Conservation (phyloP, 345 rosid genomes). For the Brassica juncea region DNA sequence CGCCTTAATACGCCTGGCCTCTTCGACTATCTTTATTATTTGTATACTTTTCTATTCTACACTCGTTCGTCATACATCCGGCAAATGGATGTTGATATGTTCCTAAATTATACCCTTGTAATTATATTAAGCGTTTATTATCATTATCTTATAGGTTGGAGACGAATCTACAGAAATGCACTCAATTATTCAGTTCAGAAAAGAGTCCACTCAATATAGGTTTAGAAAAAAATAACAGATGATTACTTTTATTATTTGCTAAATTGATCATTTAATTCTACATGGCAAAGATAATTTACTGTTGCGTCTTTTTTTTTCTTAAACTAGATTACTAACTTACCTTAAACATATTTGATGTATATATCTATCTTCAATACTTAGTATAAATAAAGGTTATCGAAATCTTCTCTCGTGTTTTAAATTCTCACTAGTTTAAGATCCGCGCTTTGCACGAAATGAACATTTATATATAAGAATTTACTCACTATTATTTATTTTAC, state of each 20-base stretch:
- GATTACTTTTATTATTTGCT: neutral
- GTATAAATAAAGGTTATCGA: no score
- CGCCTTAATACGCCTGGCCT: neutral
- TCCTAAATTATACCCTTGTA: slow-evolving; percentile 17
- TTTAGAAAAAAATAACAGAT: neutral
- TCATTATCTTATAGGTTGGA: slow-evolving; percentile 21
- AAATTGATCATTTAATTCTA: neutral
- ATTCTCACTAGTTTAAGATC: no score
- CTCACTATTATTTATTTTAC: no score
- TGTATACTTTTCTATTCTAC: slow-evolving; percentile 6
- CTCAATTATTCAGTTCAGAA: slow-evolving; percentile 2
- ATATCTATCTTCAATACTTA: no score
- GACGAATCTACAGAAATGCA: slow-evolving; percentile 12
- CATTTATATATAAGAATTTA: no score
- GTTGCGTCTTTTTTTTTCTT: neutral
- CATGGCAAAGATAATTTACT: neutral
- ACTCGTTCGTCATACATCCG: slow-evolving; percentile 31
- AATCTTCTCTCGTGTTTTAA: no score
- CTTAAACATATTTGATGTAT: neutral
- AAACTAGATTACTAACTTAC: neutral
- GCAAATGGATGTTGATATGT: slow-evolving; percentile 35
- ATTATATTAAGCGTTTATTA: slow-evolving; percentile 14
- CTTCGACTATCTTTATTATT: slow-evolving; percentile 14
- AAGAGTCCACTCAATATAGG: neutral
- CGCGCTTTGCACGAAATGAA: no score